A percentile compares a stretch with the other conserved stretches of the same genome.
phyloP scores from a whole-genome alignment of 2,329 filamentous ascomycete species.

The Neoscytalidium dimidiatum region DNA sequence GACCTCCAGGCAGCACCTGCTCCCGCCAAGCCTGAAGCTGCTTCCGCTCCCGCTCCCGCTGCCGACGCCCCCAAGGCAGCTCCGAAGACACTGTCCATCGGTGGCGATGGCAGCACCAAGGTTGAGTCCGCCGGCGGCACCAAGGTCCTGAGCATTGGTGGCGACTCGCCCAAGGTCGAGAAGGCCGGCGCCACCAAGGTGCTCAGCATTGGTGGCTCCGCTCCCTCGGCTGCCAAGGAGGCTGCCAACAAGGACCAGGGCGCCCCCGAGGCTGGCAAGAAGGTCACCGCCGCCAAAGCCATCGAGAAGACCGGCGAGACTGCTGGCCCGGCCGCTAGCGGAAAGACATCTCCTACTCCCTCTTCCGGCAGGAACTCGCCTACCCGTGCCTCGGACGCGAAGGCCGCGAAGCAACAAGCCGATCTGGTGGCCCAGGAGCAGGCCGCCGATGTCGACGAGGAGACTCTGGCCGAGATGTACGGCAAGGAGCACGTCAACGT shows the following conservation, averaged over 20 bases:
- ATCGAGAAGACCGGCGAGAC: conserved; percentile 86
- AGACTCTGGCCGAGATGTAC: conserved; percentile 91
- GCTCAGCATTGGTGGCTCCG: conserved; percentile 67
- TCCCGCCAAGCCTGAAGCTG: conserved; percentile 44
- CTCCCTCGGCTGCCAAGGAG: conserved; percentile 49
- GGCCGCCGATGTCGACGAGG: conserved; percentile 73
- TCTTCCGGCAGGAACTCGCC: conserved; percentile 85
- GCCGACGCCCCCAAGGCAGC: conserved; percentile 41
- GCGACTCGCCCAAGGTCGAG: conserved; percentile 58
- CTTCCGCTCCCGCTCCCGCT: conserved; percentile 42
- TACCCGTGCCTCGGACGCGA: conserved; percentile 54
- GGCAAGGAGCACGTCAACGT: conserved; percentile 94
- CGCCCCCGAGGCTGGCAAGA: conserved; percentile 71
- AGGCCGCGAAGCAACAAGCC: conserved; percentile 64
- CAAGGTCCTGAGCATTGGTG: conserved; percentile 63
- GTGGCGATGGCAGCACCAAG: conserved; percentile 54
- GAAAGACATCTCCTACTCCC: conserved; percentile 77
- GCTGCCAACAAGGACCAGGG: conserved; percentile 42
- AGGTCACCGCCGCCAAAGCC: conserved; percentile 83
- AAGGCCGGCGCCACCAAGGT: conserved; percentile 63
- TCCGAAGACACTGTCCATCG: conserved; percentile 20
- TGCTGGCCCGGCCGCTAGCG: conserved; percentile 50
- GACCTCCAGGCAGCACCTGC: conserved; percentile 48
- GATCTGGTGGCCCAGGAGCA: conserved; percentile 85
- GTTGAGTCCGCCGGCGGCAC: conserved; percentile 64